A percentile compares a stretch with the other conserved stretches of the same genome.
Evolutionary conservation across 768 basidiomycete genomes (phyloP).

Genomic region (Mycena latifolia): DNA sequence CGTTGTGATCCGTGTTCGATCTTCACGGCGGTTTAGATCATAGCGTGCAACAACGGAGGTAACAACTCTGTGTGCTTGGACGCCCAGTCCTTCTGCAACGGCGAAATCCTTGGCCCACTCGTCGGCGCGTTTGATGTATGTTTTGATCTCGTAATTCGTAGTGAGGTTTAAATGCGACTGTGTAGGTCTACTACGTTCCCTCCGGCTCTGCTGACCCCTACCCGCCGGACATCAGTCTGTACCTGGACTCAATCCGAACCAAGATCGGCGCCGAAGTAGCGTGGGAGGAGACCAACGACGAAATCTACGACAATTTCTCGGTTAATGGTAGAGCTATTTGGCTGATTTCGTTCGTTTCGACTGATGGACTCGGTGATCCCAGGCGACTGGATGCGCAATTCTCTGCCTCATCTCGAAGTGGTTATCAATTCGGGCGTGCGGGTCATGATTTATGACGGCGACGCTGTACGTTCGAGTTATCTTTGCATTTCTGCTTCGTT

Average conservation of each 20-base stretch:
- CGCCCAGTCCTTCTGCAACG: constrained; percentile 72
- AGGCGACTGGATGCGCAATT: constrained; percentile 73
- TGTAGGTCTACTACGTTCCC: constrained; percentile 59
- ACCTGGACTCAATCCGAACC: constrained; percentile 45
- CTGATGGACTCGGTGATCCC: constrained; percentile 2
- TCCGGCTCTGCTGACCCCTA: constrained; percentile 59
- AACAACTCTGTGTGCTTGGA: constrained; percentile 63
- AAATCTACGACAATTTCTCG: constrained; percentile 62
- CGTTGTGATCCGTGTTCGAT: background rate
- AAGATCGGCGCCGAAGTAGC: constrained; percentile 58
- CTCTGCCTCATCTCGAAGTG: constrained; percentile 47
- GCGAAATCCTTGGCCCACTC: constrained; percentile 63
- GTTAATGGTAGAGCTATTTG: constrained; percentile 47
- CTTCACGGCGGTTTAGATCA: constrained; percentile 52
- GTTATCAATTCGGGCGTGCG: constrained; percentile 58
- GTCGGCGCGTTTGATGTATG: constrained; percentile 66
- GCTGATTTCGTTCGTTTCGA: background rate
- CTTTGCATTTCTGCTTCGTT: constrained; percentile 2
- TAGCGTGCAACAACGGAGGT: constrained; percentile 62
- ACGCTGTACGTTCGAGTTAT: constrained; percentile 43
- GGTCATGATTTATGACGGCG: constrained; percentile 55
- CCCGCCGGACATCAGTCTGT: constrained; percentile 54
- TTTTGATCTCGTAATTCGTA: constrained; percentile 3
- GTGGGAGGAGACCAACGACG: constrained; percentile 55
- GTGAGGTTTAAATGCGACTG: background rate